These are phyloP conservation scores for Fistulinella staudtii DNA, from an alignment of 1,284 basidiomycete genomes.

Conservation along the genomic window DNA sequence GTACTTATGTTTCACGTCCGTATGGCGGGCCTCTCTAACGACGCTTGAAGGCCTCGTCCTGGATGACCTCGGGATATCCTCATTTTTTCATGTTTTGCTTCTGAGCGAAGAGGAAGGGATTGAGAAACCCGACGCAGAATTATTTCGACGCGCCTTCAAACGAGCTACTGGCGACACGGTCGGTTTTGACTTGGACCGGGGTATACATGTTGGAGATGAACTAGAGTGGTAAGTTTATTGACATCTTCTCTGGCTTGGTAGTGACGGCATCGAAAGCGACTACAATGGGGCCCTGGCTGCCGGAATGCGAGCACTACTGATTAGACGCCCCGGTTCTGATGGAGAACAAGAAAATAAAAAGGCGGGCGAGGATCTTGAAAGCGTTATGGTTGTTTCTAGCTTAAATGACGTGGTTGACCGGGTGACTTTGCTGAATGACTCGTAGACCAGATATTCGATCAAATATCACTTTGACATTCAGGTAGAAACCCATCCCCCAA, in stretches of 20 bases:
- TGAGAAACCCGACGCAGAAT: constrained; percentile 61
- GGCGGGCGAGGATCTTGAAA: constrained; percentile 36
- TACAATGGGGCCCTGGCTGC: constrained; percentile 59
- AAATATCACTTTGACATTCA: no score
- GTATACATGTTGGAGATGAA: constrained; percentile 72
- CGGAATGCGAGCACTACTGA: constrained; percentile 56
- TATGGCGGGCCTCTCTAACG: constrained; percentile 1
- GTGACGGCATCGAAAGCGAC: constrained; percentile 47
- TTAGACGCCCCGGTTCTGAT: constrained; percentile 48
- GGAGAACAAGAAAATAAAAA: constrained; percentile 49
- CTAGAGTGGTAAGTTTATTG: constrained; percentile 46
- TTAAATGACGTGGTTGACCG: constrained; percentile 41
- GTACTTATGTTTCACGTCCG: constrained; percentile 34
- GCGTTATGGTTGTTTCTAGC: constrained; percentile 39
- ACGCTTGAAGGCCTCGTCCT: constrained; percentile 51
- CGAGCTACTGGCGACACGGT: constrained; percentile 24
- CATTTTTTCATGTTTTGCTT: constrained; percentile 49
- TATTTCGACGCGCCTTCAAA: constrained; percentile 50
- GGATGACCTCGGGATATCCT: constrained; percentile 51
- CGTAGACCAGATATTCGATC: no score
- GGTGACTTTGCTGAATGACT: constrained; percentile 13
- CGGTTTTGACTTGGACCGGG: constrained; percentile 43
- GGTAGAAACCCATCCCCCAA: no score
- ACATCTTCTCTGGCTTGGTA: constrained; percentile 1
- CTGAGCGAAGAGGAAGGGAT: constrained; percentile 62